A percentile compares a stretch with the other conserved stretches of the same genome.
These are phyloP conservation scores for Neonectria sp. DNA, from an alignment of 2,329 filamentous ascomycete genomes.

Conservation along the genomic window DNA sequence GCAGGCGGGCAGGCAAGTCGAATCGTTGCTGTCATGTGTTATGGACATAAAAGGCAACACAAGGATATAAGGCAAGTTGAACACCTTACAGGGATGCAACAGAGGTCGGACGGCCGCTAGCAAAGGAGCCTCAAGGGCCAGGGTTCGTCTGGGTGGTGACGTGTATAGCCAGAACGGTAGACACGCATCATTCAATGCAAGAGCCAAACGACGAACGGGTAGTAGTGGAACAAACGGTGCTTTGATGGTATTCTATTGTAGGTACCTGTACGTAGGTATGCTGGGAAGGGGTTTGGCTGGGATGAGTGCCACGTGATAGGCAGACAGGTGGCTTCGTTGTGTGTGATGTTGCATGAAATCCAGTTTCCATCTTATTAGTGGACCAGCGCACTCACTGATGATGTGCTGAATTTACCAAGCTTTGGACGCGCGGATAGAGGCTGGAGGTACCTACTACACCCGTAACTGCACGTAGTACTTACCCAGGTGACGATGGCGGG, in stretches of 20 bases:
- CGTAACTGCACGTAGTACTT: no score
- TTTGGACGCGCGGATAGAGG: background rate
- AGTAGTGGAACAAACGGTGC: no score
- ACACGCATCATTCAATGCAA: background rate
- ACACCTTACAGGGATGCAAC: no score
- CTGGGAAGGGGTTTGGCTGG: background rate
- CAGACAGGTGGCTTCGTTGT: background rate
- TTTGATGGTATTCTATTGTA: no score
- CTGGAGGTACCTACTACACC: background rate
- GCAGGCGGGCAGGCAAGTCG: conserved; percentile 2
- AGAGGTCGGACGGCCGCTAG: conserved; percentile 3
- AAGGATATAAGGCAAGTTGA: background rate
- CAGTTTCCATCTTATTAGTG: background rate
- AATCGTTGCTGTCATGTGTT: conserved; percentile 3
- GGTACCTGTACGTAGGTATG: no score
- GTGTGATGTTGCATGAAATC: background rate
- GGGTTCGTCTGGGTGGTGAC: background rate
- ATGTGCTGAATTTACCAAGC: background rate
- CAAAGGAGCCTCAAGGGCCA: background rate
- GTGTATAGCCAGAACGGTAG: conserved; percentile 1
- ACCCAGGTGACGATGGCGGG: no score
- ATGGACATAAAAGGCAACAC: background rate
- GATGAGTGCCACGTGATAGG: background rate
- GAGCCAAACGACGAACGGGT: background rate
- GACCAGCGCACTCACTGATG: background rate